Percentiles rank a stretch among this genome's conserved stretches.
These are phyloP conservation scores for Otatea glauca DNA, from an alignment of 176 grass and related monocot species.

Conservation along the genomic window DNA sequence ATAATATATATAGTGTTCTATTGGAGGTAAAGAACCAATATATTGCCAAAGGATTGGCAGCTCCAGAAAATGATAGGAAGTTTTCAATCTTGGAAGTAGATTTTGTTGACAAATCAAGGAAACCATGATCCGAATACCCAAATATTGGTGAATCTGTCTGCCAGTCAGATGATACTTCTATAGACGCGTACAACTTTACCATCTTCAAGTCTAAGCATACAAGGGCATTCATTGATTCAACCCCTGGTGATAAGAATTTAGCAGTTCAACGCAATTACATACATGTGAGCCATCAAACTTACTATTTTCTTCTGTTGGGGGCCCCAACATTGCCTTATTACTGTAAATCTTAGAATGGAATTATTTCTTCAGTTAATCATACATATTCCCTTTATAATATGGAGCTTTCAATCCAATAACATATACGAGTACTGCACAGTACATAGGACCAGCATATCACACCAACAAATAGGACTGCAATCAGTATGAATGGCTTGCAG, in stretches of 20 bases:
- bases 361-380: conserved; percentile 32
- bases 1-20: background rate
- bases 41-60: background rate
- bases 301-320: background rate
- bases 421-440: background rate
- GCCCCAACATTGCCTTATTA: background rate
- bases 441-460: background rate
- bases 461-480: too few species aligned
- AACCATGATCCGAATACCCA: conserved; percentile 8
- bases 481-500: background rate
- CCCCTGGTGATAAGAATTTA: conserved; percentile 14
- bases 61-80: background rate
- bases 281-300: background rate
- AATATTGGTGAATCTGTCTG: conserved; percentile 26
- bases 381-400: conserved; percentile 14
- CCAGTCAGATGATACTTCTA: conserved; percentile 10
- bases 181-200: background rate
- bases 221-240: conserved; percentile 6
- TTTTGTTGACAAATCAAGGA: conserved; percentile 8
- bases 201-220: background rate
- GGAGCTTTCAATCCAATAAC: conserved; percentile 1
- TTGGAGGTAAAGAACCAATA: conserved; percentile 17
- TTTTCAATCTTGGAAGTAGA: background rate
- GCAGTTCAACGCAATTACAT: conserved; percentile 5
- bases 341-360: conserved; percentile 1